These are phyloP conservation scores for Trichocomaceae sp. DNA, from an alignment of 2,329 filamentous ascomycete species.

Conservation along the genomic window DNA sequence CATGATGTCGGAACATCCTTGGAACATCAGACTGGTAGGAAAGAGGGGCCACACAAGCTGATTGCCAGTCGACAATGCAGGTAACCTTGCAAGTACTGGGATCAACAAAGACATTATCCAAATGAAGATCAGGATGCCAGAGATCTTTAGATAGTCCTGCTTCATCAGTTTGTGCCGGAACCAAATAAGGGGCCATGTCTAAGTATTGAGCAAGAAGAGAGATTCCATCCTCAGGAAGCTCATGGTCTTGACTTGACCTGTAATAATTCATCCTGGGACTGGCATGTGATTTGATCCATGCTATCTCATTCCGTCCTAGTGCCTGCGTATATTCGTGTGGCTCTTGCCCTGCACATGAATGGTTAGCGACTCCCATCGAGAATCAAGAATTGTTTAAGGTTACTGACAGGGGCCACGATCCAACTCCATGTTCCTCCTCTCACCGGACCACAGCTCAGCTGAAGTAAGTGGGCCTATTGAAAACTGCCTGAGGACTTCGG, in stretches of 20 bases:
- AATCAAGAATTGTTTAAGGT: too few species aligned
- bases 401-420: conserved; percentile 35
- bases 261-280: conserved; percentile 4
- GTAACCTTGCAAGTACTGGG: conserved; percentile 17
- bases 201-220: conserved; percentile 22
- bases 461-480: conserved; percentile 32
- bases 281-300: conserved; percentile 3
- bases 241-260: conserved; percentile 13
- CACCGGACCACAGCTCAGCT: conserved; percentile 28
- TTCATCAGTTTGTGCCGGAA: conserved; percentile 19
- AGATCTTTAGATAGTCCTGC: conserved; percentile 22
- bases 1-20: conserved; percentile 23
- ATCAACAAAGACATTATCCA: conserved; percentile 26
- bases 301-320: conserved; percentile 4
- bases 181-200: conserved; percentile 16
- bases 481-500: conserved; percentile 22
- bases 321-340: conserved; percentile 26
- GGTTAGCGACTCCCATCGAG: too few species aligned
- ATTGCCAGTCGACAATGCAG: conserved; percentile 24
- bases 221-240: conserved; percentile 20
- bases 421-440: conserved; percentile 22
- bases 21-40: conserved; percentile 24
- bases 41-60: conserved; percentile 28
- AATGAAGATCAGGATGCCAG: conserved; percentile 35
- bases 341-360: conserved; percentile 22